phyloP scores from a whole-genome alignment of 1,139 yeast genomes.

The Scheffersomyces insectosa region DNA sequence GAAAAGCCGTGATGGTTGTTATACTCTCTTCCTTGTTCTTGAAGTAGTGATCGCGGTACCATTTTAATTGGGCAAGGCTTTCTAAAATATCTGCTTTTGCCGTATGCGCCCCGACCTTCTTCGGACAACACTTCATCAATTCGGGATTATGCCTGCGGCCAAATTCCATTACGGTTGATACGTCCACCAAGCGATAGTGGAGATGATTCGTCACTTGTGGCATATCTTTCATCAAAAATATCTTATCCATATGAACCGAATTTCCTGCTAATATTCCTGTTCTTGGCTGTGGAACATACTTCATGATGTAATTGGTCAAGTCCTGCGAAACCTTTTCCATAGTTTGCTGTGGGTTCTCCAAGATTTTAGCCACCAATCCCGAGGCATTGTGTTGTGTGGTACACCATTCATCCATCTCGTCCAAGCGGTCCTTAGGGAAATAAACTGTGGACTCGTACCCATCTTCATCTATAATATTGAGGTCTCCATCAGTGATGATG shows the following conservation, averaged over 20 bases:
- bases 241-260: conserved; percentile 86
- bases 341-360: conserved; percentile 54
- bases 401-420: conserved; percentile 86
- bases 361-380: conserved; percentile 75
- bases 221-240: conserved; percentile 81
- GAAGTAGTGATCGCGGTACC: conserved; percentile 72
- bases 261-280: conserved; percentile 84
- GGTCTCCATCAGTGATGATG: conserved; percentile 78
- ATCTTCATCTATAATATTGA: conserved; percentile 62
- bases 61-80: conserved; percentile 78
- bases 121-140: conserved; percentile 58
- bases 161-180: conserved; percentile 78
- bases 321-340: conserved; percentile 62
- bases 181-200: conserved; percentile 87
- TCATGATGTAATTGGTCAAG: conserved; percentile 59
- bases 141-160: conserved; percentile 75
- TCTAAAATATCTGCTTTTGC: conserved; percentile 88
- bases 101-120: conserved; percentile 71
- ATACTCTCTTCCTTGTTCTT: conserved; percentile 25
- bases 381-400: conserved; percentile 71
- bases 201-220: conserved; percentile 72
- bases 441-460: conserved; percentile 86
- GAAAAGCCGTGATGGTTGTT: conserved; percentile 11
- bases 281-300: conserved; percentile 52
- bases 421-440: conserved; percentile 63